Conservation (phyloP, 352 stramenopile species). For the Phytopythium kandeliae region DNA sequence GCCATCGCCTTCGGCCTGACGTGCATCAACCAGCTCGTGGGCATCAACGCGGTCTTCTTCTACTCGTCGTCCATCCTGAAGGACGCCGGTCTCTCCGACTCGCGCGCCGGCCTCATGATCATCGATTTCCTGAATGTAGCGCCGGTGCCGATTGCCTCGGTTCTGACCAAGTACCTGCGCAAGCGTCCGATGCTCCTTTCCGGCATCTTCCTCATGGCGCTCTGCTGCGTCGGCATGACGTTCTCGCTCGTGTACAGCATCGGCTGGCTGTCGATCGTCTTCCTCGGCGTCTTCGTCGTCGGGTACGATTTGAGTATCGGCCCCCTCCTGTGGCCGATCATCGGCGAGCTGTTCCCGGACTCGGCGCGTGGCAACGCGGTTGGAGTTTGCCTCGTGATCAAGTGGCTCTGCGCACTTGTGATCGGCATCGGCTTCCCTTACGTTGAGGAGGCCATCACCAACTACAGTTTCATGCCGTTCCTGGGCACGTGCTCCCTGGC, state of each 20-base stretch:
- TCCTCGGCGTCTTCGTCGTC: slow-evolving; percentile 25
- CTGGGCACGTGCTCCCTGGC: slow-evolving; percentile 16
- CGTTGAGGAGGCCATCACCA: slow-evolving; percentile 20
- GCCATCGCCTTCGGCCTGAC: slow-evolving; percentile 30
- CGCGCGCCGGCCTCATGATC: slow-evolving; percentile 22
- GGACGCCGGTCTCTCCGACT: slow-evolving; percentile 25
- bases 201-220: slow-evolving; percentile 27
- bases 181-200: slow-evolving; percentile 29
- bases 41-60: slow-evolving; percentile 52
- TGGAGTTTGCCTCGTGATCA: slow-evolving; percentile 24
- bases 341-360: slow-evolving; percentile 40
- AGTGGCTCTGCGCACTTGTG: slow-evolving; percentile 31
- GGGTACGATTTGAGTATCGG: slow-evolving; percentile 26
- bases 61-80: slow-evolving; percentile 46
- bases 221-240: slow-evolving; percentile 29
- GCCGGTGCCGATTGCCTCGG: slow-evolving; percentile 22
- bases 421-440: slow-evolving; percentile 50
- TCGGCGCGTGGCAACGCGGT: slow-evolving; percentile 29
- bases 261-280: slow-evolving; percentile 28
- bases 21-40: slow-evolving; percentile 37
- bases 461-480: slow-evolving; percentile 34
- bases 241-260: slow-evolving; percentile 21
- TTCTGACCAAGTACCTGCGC: slow-evolving; percentile 22
- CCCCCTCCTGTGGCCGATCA: slow-evolving; percentile 32
- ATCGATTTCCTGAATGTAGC: slow-evolving; percentile 37